A percentile compares a stretch with the other conserved stretches of the same genome.
phyloP scores from a whole-genome alignment of 768 basidiomycete species.

The Pisolithus albus region DNA sequence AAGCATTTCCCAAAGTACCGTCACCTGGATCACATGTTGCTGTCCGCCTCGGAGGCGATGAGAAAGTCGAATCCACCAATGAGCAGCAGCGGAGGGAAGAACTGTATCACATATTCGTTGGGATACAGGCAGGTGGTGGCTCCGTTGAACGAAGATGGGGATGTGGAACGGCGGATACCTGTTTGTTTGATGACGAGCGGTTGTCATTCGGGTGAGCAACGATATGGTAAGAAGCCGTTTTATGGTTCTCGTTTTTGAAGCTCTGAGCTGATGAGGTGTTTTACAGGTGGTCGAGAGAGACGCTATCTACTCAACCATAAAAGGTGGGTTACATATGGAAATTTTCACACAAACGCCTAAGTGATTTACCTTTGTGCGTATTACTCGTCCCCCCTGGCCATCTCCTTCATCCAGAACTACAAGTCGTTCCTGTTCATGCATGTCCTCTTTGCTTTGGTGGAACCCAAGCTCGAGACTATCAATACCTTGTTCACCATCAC shows the following conservation, averaged over 20 bases:
- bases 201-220: conserved; percentile 14
- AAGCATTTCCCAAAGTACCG: conserved; percentile 17
- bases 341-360: too few species aligned
- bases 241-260: neutral
- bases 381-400: conserved; percentile 10
- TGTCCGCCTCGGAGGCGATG: conserved; percentile 8
- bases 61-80: conserved; percentile 6
- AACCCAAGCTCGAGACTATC: conserved; percentile 15
- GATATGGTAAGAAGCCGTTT: conserved; percentile 12
- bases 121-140: conserved; percentile 9
- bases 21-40: conserved; percentile 17
- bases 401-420: conserved; percentile 16
- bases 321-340: too few species aligned
- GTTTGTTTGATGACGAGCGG: conserved; percentile 18
- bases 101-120: conserved; percentile 18
- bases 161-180: conserved; percentile 8
- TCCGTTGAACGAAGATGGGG: conserved; percentile 3
- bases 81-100: conserved; percentile 9
- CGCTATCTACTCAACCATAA: neutral
- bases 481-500: conserved; percentile 18
- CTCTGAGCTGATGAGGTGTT: neutral
- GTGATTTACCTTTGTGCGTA: neutral
- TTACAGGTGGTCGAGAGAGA: conserved; percentile 12
- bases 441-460: conserved; percentile 15
- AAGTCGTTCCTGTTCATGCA: conserved; percentile 19